A percentile compares a stretch with the other conserved stretches of the same genome.
phyloP scores from a whole-genome alignment of 2,329 filamentous ascomycete genomes.

The Fusarium sp. region DNA sequence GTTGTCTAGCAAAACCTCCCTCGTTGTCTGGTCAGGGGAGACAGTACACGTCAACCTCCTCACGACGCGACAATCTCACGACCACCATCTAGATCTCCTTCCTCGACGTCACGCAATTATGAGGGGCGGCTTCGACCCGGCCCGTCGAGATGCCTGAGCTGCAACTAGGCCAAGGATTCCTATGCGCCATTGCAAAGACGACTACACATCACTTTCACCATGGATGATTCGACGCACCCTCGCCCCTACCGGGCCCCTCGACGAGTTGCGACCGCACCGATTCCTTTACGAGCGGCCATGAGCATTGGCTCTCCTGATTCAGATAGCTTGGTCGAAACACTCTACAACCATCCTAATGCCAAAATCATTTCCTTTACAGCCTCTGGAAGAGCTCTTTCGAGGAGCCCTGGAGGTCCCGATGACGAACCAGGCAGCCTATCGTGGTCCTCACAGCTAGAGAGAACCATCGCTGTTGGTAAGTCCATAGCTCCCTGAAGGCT shows the following conservation, averaged over 20 bases:
- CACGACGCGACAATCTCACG: slow-evolving; percentile 5
- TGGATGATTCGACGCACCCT: slow-evolving; percentile 37
- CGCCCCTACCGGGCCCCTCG: slow-evolving; percentile 46
- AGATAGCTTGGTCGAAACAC: slow-evolving; percentile 67
- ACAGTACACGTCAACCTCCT: slow-evolving; percentile 5
- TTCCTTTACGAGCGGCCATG: slow-evolving; percentile 39
- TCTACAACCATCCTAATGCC: slow-evolving; percentile 79
- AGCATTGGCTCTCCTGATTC: slow-evolving; percentile 38
- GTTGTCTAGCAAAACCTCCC: slow-evolving; percentile 14
- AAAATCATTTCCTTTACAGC: slow-evolving; percentile 72
- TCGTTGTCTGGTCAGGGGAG: slow-evolving; percentile 30
- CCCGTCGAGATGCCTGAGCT: slow-evolving; percentile 41
- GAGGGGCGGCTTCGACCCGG: slow-evolving; percentile 21
- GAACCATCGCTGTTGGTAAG: slow-evolving; percentile 82
- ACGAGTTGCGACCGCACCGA: slow-evolving; percentile 55
- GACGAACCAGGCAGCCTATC: slow-evolving; percentile 73
- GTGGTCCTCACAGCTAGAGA: slow-evolving; percentile 81
- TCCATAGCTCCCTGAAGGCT: neutral
- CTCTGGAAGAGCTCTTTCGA: slow-evolving; percentile 46
- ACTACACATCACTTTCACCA: slow-evolving; percentile 18
- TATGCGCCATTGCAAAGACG: slow-evolving; percentile 25
- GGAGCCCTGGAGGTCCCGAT: slow-evolving; percentile 47
- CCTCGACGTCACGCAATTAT: slow-evolving; percentile 39
- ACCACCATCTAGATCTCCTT: slow-evolving; percentile 9
- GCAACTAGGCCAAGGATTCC: slow-evolving; percentile 19